These are phyloP conservation scores for Zalaria sp. DNA, from an alignment of 2,329 filamentous ascomycete genomes.

Conservation along the genomic window DNA sequence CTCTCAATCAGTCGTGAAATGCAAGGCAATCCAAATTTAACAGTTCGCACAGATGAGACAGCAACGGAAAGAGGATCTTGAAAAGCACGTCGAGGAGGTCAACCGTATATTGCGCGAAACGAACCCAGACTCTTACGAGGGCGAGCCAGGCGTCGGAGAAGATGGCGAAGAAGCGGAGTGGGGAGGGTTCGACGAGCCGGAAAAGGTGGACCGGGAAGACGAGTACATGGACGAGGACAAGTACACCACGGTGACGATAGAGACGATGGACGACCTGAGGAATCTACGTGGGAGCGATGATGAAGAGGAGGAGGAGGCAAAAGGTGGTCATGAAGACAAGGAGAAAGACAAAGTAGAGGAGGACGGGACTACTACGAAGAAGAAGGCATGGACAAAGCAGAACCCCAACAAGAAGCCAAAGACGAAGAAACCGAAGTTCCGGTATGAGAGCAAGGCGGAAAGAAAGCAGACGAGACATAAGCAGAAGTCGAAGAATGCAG, in stretches of 20 bases:
- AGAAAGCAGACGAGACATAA: slow-evolving; percentile 49
- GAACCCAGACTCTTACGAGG: slow-evolving; percentile 20
- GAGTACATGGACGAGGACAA: slow-evolving; percentile 95
- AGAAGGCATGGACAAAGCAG: slow-evolving; percentile 38
- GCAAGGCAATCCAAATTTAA: not conserved
- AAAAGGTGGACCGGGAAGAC: slow-evolving; percentile 39
- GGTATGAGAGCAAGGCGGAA: slow-evolving; percentile 81
- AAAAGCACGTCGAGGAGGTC: slow-evolving; percentile 67
- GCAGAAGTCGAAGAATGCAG: slow-evolving; percentile 55
- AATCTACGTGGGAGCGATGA: slow-evolving; percentile 4
- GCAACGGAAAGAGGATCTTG: slow-evolving; percentile 65
- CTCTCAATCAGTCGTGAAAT: not conserved
- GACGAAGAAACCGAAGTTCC: slow-evolving; percentile 76
- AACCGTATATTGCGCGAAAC: slow-evolving; percentile 52
- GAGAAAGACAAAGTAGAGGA: slow-evolving; percentile 4
- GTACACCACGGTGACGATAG: slow-evolving; percentile 88
- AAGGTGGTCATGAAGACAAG: not conserved
- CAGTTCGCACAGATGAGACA: slow-evolving; percentile 53
- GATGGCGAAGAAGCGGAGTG: slow-evolving; percentile 5
- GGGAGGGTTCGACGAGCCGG: slow-evolving; percentile 37
- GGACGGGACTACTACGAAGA: slow-evolving; percentile 5
- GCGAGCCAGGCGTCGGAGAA: slow-evolving; percentile 15
- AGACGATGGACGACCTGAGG: slow-evolving; percentile 59
- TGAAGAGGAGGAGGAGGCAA: not conserved
- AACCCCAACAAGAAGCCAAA: slow-evolving; percentile 33